A percentile compares a stretch with the other conserved stretches of the same genome.
These are phyloP conservation scores for Pogostemon cablin DNA, from an alignment of 257 asterid species.

Conservation along the genomic window DNA sequence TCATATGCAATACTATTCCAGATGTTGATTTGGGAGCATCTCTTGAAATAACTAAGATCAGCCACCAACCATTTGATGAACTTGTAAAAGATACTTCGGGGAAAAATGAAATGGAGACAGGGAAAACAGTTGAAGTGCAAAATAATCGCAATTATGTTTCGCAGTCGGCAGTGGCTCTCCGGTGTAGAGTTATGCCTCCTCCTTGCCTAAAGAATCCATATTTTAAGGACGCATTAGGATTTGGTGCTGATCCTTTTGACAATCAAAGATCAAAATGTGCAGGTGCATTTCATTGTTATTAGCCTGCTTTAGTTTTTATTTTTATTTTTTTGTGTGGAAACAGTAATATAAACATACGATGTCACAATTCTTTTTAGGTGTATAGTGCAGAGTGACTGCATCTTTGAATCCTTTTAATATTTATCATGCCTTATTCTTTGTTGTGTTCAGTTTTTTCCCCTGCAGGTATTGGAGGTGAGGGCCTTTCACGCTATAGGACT, in stretches of 20 bases:
- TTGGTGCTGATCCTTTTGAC: slow-evolving; percentile 68
- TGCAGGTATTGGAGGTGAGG: slow-evolving; percentile 62
- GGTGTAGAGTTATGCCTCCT: slow-evolving; percentile 98
- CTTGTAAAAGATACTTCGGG: slow-evolving; percentile 34
- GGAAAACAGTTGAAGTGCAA: slow-evolving; percentile 39
- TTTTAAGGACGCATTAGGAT: slow-evolving; percentile 50
- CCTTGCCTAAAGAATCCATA: slow-evolving; percentile 91
- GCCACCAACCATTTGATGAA: slow-evolving; percentile 41
- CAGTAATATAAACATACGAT: slow-evolving; percentile 11
- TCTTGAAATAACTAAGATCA: slow-evolving; percentile 37
- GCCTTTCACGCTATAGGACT: slow-evolving; percentile 77
- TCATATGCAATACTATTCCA: slow-evolving; percentile 32
- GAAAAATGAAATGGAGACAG: slow-evolving; percentile 44
- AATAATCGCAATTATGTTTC: slow-evolving; percentile 70
- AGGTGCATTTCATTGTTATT: slow-evolving; percentile 45
- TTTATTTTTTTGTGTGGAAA: slow-evolving; percentile 6
- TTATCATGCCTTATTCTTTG: neutral
- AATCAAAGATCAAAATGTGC: slow-evolving; percentile 79
- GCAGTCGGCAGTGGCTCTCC: slow-evolving; percentile 94
- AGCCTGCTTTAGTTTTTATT: slow-evolving; percentile 6
- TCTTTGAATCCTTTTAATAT: neutral
- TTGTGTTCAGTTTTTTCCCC: slow-evolving; percentile 59
- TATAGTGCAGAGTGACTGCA: slow-evolving; percentile 17
- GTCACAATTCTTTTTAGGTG: neutral
- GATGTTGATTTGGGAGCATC: slow-evolving; percentile 41